Evolutionary conservation across 108 stramenopile species (phyloP).

Genomic region (Seminavis robusta): DNA sequence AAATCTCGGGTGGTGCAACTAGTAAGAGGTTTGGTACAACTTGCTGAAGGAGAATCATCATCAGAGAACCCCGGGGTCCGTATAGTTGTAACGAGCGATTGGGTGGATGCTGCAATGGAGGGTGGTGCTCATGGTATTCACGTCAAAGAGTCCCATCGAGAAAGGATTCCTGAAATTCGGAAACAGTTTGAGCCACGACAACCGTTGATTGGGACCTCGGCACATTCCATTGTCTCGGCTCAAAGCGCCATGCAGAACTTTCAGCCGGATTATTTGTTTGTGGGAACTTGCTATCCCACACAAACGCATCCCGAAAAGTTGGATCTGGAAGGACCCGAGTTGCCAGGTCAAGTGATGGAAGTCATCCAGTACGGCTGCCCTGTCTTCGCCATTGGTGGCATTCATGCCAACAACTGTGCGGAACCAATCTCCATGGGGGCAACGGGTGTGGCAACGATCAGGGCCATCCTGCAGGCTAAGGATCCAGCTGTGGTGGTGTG

Average conservation of each 20-base stretch:
- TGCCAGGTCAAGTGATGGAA: constrained; percentile 53
- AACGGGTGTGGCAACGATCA: constrained; percentile 78
- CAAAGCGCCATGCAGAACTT: constrained; percentile 12
- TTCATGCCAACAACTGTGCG: constrained; percentile 65
- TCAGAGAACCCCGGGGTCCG: constrained; percentile 10
- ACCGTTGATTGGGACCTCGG: constrained; percentile 62
- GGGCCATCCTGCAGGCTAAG: constrained; percentile 56
- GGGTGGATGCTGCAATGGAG: constrained; percentile 35
- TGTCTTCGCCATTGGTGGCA: constrained; percentile 79
- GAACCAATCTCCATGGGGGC: constrained; percentile 63
- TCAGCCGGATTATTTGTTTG: constrained; percentile 71
- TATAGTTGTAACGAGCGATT: constrained; percentile 62
- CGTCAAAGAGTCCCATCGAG: constrained; percentile 65
- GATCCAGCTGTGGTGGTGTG: constrained; percentile 43
- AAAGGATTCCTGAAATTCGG: constrained; percentile 50
- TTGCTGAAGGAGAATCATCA: constrained; percentile 2
- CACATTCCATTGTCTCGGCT: constrained; percentile 66
- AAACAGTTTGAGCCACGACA: constrained; percentile 15
- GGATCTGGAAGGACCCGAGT: constrained; percentile 70
- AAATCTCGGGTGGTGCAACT: constrained; percentile 18
- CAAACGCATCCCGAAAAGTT: constrained; percentile 74
- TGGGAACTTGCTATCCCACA: constrained; percentile 77
- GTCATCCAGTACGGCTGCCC: constrained; percentile 24
- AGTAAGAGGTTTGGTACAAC: constrained; percentile 29
- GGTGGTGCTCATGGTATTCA: constrained; percentile 65